Evolutionary conservation across 768 basidiomycete species (phyloP), one percentile per base, ranked within the genome.

Genomic region (Sistotremastrum niveocremeum): DNA sequence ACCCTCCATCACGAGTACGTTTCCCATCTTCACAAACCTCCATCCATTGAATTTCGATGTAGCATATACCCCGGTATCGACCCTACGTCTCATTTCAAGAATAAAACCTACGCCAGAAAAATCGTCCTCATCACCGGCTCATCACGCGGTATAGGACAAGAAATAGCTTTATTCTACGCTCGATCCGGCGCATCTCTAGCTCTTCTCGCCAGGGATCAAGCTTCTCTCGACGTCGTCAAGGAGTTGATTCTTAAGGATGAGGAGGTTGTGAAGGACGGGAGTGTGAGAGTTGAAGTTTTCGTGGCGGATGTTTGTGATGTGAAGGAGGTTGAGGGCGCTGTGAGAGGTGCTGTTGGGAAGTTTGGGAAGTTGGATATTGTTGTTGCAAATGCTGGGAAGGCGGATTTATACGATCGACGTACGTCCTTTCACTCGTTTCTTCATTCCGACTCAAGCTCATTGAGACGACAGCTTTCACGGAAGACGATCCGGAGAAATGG

Each of bases 301-400:
- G 40, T 46, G 7, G 54, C 55, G 6, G 61, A 65, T 46, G 57
- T 59, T 12, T 49, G 49, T 3, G 47, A 56, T 34, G 45, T 45
- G 6, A 47, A 50, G 31, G 42, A 48, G 7, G 53, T 61, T 11
- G 54, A 51, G 7, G 54, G 48, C 7, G 60, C 55, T 2, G 56
- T 62, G 7, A 42, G 47, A 5, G 49, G 40, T 3, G 55, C 57
- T 6, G 42, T 55, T 7, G 47, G 46, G 7, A 51, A 45, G 1
- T 64, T 60, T 37, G 62, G 58, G 6, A 43, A 46, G 9, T 51
- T 64, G 2, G 62, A 65, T 42, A 51, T 61, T 31, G 48, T 57
- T 28, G 31, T 63, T 8, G 54, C 53, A 11, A 62, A 57, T 44
- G 61, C 62, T 3, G 61, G 59, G 7, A 35, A 35, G 11, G 20